These are phyloP conservation scores for Ophiobolus disseminans DNA, from an alignment of 2,329 filamentous ascomycete species.

Conservation along the genomic window DNA sequence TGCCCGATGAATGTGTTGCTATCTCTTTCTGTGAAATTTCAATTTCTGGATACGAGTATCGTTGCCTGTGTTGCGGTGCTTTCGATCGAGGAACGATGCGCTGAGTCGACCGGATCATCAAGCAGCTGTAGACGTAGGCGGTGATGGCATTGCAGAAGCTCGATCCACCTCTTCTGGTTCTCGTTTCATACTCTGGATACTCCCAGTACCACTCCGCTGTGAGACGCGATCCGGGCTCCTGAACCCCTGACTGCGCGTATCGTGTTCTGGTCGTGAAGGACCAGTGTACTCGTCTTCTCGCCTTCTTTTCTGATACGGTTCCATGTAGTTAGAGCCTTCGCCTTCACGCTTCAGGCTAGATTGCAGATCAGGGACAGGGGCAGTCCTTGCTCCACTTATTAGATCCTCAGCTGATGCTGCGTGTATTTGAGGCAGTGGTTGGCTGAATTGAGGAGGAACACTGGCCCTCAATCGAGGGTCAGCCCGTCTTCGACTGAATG, in stretches of 20 bases:
- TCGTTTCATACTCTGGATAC: slow-evolving; percentile 44
- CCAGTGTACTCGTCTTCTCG: slow-evolving; percentile 35
- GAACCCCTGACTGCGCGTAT: slow-evolving; percentile 37
- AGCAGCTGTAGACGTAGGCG: slow-evolving; percentile 15
- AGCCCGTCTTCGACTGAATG: slow-evolving; percentile 43
- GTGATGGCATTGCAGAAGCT: slow-evolving; percentile 24
- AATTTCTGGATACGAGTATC: not conserved
- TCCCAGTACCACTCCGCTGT: slow-evolving; percentile 43
- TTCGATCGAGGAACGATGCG: slow-evolving; percentile 9
- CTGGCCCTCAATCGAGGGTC: slow-evolving; percentile 42
- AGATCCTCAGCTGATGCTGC: slow-evolving; percentile 42
- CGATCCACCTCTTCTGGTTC: slow-evolving; percentile 39
- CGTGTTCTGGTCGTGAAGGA: slow-evolving; percentile 28
- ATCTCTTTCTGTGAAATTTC: slow-evolving; percentile 1
- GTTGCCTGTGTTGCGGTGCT: not conserved
- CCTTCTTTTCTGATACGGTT: slow-evolving; percentile 41
- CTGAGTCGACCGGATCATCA: not conserved
- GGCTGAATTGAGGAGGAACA: slow-evolving; percentile 45
- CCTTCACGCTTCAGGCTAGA: slow-evolving; percentile 39
- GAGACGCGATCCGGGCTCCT: slow-evolving; percentile 44
- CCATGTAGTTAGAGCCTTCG: slow-evolving; percentile 36
- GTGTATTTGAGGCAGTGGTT: slow-evolving; percentile 42
- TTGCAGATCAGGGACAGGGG: slow-evolving; percentile 38
- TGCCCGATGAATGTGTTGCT: slow-evolving; percentile 24
- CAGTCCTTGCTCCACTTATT: slow-evolving; percentile 45